phyloP scores from a whole-genome alignment of 2,329 filamentous ascomycete genomes.

The Zalaria sp. region DNA sequence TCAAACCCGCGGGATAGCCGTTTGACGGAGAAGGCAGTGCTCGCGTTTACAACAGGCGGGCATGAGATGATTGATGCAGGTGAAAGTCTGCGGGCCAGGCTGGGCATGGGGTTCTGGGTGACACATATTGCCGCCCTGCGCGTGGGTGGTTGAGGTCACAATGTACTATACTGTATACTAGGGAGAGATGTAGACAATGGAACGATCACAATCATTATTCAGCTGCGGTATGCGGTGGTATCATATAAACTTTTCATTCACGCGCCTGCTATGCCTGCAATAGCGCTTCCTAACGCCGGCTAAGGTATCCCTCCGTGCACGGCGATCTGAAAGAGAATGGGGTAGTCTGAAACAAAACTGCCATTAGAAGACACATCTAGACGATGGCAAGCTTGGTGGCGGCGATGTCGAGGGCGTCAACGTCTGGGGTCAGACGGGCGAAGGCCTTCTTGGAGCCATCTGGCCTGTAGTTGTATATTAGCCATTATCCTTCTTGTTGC shows the following conservation, averaged over 20 bases:
- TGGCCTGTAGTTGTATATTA: conserved; percentile 41
- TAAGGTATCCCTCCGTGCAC: background rate
- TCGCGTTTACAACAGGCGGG: too few relatives aligned
- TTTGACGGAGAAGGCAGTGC: too few relatives aligned
- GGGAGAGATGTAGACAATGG: too few relatives aligned
- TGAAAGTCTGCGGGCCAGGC: too few relatives aligned
- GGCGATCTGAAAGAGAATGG: background rate
- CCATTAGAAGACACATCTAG: conserved; percentile 37
- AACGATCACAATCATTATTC: too few relatives aligned
- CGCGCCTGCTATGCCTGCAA: background rate
- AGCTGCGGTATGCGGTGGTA: background rate
- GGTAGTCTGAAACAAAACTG: background rate
- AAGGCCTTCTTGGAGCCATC: conserved; percentile 99
- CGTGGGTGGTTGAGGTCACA: too few relatives aligned
- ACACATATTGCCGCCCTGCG: too few relatives aligned
- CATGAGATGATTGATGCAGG: too few relatives aligned
- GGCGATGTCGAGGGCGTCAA: conserved; percentile 97
- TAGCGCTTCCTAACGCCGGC: background rate
- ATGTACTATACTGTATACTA: too few relatives aligned
- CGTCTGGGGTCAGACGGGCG: conserved; percentile 85
- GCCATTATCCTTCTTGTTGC: background rate
- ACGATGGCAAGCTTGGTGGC: conserved; percentile 98
- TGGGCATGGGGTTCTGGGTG: too few relatives aligned
- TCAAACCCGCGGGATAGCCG: too few relatives aligned
- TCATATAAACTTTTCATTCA: background rate